phyloP scores from a whole-genome alignment of 306 rosid species.

The Dryas alaskensis region DNA sequence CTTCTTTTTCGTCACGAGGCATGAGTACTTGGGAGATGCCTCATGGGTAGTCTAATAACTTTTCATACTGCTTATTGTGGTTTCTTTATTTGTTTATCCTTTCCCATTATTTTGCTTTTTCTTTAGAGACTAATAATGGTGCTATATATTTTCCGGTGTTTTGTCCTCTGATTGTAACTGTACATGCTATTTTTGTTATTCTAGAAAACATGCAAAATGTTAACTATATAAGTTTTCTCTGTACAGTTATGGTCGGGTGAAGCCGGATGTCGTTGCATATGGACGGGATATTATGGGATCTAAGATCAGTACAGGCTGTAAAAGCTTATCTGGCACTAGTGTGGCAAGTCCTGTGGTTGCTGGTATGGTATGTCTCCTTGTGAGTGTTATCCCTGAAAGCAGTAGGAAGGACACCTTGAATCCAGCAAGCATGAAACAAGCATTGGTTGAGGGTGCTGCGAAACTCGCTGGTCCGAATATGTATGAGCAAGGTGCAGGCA shows the following conservation, averaged over 20 bases:
- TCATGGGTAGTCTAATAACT: conserved; percentile 63
- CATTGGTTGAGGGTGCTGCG: conserved; percentile 95
- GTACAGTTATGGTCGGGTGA: conserved; percentile 86
- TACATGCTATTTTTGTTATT: conserved; percentile 24
- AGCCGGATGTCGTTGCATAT: conserved; percentile 97
- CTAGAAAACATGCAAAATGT: conserved; percentile 1
- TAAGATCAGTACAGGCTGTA: conserved; percentile 89
- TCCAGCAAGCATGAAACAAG: conserved; percentile 99
- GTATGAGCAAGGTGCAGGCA: conserved; percentile 98
- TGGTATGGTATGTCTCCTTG: conserved; percentile 94
- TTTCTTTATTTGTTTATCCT: not conserved
- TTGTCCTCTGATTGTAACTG: not conserved
- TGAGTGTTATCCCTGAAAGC: conserved; percentile 78
- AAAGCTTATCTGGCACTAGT: conserved; percentile 96
- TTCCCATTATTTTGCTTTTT: not conserved
- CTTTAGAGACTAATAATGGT: not conserved
- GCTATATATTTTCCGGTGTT: not conserved
- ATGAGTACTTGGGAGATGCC: conserved; percentile 99
- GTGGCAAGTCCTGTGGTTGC: conserved; percentile 99
- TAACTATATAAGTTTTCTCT: conserved; percentile 5
- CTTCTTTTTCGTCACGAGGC: conserved; percentile 97
- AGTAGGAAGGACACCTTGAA: conserved; percentile 64
- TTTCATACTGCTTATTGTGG: not conserved
- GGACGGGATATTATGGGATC: conserved; percentile 99
- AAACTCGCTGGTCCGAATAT: conserved; percentile 84